Percentiles rank a stretch among this genome's conserved stretches.
Evolutionary conservation across 2,329 filamentous ascomycete species (phyloP).

Genomic region (Orbilia blumenaviensis): DNA sequence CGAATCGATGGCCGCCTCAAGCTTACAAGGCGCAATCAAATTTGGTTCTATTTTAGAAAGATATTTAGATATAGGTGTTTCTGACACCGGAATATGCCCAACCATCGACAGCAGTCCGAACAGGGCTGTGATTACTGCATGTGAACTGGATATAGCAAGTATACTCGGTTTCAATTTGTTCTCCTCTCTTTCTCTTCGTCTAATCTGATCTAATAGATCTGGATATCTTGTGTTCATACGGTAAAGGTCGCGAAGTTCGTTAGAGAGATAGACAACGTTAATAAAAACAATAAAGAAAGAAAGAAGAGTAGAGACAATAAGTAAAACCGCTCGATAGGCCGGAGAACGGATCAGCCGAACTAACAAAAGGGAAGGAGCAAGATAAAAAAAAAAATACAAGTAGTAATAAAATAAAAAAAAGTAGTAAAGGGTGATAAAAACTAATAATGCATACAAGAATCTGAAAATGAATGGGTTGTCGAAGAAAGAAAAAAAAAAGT

Average conservation of each 20-base stretch:
- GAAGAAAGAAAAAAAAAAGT: not conserved
- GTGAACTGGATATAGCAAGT: not conserved
- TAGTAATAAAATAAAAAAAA: not conserved
- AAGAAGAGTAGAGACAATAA: conserved; percentile 11
- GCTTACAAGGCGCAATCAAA: not conserved
- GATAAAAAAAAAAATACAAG: not conserved
- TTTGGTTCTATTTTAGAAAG: not conserved
- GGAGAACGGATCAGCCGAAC: not conserved
- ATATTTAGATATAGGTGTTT: too few species aligned
- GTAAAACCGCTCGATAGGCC: not conserved
- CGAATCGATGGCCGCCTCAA: not conserved
- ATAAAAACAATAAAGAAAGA: too few species aligned
- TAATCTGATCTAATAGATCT: not conserved
- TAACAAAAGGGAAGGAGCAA: not conserved
- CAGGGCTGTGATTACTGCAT: not conserved
- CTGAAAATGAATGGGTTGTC: not conserved
- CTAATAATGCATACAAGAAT: conserved; percentile 19
- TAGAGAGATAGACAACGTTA: not conserved
- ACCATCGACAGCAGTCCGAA: not conserved
- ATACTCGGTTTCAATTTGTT: conserved; percentile 2
- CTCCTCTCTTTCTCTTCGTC: not conserved
- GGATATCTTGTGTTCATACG: not conserved
- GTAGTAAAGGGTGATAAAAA: not conserved
- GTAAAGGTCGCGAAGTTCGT: conserved; percentile 1
- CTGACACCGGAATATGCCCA: conserved; percentile 6